These are phyloP conservation scores for Paramecium octaurelia DNA, from an alignment of 73 alveolate species.

Conservation along the genomic window DNA sequence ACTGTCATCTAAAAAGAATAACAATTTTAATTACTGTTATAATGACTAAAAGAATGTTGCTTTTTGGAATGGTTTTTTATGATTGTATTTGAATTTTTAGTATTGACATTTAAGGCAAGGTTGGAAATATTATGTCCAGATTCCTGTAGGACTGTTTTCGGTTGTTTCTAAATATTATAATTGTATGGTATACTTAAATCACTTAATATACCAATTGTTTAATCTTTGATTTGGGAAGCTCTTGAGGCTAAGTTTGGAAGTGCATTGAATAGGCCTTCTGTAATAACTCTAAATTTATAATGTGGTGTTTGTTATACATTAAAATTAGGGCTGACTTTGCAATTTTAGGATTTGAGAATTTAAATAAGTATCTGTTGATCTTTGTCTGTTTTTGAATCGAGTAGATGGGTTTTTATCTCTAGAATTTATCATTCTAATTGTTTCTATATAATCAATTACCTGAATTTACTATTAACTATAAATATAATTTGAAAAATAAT, in stretches of 20 bases:
- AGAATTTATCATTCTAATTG: neutral
- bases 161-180: neutral
- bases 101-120: neutral
- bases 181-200: neutral
- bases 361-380: slow-evolving; percentile 4
- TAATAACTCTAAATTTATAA: neutral
- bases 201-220: neutral
- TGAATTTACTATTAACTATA: neutral
- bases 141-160: neutral
- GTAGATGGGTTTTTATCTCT: neutral
- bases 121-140: neutral
- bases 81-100: neutral
- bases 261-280: neutral
- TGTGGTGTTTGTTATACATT: neutral
- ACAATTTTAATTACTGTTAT: neutral
- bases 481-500: neutral
- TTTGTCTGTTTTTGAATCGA: slow-evolving; percentile 13
- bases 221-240: neutral
- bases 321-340: neutral
- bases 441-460: neutral
- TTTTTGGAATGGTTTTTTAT: neutral
- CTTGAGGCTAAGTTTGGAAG: neutral
- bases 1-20: neutral
- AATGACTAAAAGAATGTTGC: neutral
- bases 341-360: neutral